Evolutionary conservation across 768 basidiomycete genomes (phyloP), one percentile per base, ranked within the genome.

Genomic region (Stropharia rugosoannulata): DNA sequence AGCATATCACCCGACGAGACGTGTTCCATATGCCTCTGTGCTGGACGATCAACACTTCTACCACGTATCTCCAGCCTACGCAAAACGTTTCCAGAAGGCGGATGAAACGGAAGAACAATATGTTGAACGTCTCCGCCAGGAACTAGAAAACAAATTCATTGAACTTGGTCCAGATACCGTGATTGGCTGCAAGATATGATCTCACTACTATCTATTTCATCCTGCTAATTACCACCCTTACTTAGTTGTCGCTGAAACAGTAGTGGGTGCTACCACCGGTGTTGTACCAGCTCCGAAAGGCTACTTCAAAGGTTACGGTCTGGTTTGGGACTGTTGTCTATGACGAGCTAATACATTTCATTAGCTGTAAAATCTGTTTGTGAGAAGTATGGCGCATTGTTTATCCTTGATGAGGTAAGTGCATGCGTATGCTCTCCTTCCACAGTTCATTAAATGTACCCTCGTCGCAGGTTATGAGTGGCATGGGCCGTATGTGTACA

Each of bases 1-100:
- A 16, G 83, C 83, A 3, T 75, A 82, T 59, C 86, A 93, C 62
- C 85, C 88, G 4, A 62, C 69, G 46, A 82, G 91, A 12, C 85
- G 90, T 39, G 79, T 73, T 11, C 87, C 88, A 4, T 94, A 90
- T 65, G 81, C 76, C 38, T 79, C 73, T 37, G 79, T 91, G 49
- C 71, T 93, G 27, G 81, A 91, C 64, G 68, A 76, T 8, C 69
- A 81, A 2, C 77, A 83, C 63, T 95, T 89, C 67, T 87, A 93
- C 66, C 90, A 93, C 63, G 92, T 93, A 56, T 91, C 90, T 27
- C 93, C 93, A 0, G 94, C 93, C 8, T 94, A 89, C 66, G 85
- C 88, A 1, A 86, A 84, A 60, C 85, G 93, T n/a, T 91, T 91
- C 72, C 78, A 89, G 66, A 77, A 70, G 11, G 64, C 74, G 2